These are phyloP conservation scores for Colletotrichum abscissum DNA, from an alignment of 2,329 filamentous ascomycete genomes.

Conservation along the genomic window DNA sequence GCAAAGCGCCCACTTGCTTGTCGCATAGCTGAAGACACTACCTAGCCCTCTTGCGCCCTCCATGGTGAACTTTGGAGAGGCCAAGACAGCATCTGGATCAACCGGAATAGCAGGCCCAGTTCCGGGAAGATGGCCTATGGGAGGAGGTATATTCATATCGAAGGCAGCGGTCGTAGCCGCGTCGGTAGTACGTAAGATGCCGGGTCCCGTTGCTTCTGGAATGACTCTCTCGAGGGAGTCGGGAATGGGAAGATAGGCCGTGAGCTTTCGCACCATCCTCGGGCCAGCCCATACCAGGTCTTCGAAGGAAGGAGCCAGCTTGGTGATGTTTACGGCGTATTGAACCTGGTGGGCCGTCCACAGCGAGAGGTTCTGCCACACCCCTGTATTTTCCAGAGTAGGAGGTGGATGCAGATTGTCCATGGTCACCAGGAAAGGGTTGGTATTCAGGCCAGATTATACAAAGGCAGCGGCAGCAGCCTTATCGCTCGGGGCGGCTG, in stretches of 20 bases:
- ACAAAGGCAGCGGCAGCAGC: background rate
- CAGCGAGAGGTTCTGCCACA: slow-evolving; percentile 65
- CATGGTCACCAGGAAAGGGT: slow-evolving; percentile 2
- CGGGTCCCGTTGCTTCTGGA: slow-evolving; percentile 65
- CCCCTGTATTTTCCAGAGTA: slow-evolving; percentile 51
- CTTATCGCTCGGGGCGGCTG: slow-evolving; percentile 32
- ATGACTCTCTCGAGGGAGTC: slow-evolving; percentile 72
- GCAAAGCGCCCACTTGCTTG: slow-evolving; percentile 90
- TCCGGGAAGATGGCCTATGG: background rate
- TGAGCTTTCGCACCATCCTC: slow-evolving; percentile 75
- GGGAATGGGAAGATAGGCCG: slow-evolving; percentile 69
- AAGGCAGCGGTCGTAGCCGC: slow-evolving; percentile 55
- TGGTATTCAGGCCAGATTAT: background rate
- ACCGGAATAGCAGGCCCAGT: slow-evolving; percentile 48
- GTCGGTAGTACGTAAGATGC: slow-evolving; percentile 52
- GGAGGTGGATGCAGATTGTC: slow-evolving; percentile 21
- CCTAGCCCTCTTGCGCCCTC: slow-evolving; percentile 78
- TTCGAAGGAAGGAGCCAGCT: slow-evolving; percentile 72
- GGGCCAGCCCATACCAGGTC: slow-evolving; percentile 78
- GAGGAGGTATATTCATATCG: slow-evolving; percentile 37
- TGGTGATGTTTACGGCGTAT: slow-evolving; percentile 64
- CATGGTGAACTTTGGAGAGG: slow-evolving; percentile 62
- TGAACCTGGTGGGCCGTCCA: slow-evolving; percentile 60
- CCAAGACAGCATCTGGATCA: slow-evolving; percentile 46
- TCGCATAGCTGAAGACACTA: slow-evolving; percentile 90